A percentile compares a stretch with the other conserved stretches of the same genome.
phyloP scores from a whole-genome alignment of 345 rosid genomes.

The Carallia pectinifolia region DNA sequence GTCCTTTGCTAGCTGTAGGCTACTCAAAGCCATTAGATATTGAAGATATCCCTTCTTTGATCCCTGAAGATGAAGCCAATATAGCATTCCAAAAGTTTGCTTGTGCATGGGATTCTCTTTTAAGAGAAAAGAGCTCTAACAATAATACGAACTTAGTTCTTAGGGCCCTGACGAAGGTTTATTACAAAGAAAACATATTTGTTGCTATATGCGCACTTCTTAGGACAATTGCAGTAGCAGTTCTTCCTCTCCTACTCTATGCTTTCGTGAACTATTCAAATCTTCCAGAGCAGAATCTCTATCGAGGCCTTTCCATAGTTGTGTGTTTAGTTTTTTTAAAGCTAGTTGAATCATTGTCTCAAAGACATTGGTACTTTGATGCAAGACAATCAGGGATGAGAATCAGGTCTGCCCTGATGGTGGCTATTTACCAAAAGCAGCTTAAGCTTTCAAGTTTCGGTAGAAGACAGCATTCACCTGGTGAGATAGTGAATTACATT shows the following conservation, averaged over 20 bases:
- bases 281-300: slow-evolving; percentile 26
- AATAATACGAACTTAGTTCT: slow-evolving; percentile 10
- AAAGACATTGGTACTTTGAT: slow-evolving; percentile 50
- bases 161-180: slow-evolving; percentile 9
- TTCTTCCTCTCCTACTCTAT: slow-evolving; percentile 31
- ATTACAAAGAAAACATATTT: slow-evolving; percentile 18
- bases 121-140: not conserved
- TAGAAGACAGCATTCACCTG: slow-evolving; percentile 51
- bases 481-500: slow-evolving; percentile 63
- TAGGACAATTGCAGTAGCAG: slow-evolving; percentile 22
- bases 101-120: slow-evolving; percentile 6
- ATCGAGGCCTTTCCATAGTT: slow-evolving; percentile 50
- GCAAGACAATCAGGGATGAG: slow-evolving; percentile 40
- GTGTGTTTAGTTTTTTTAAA: slow-evolving; percentile 46
- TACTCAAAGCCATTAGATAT: slow-evolving; percentile 22
- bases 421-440: slow-evolving; percentile 52
- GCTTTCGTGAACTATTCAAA: slow-evolving; percentile 51
- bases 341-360: slow-evolving; percentile 49
- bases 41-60: slow-evolving; percentile 31
- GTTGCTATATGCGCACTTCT: slow-evolving; percentile 25
- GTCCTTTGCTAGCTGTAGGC: slow-evolving; percentile 27
- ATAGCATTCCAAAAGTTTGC: slow-evolving; percentile 22
- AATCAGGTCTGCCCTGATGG: slow-evolving; percentile 40
- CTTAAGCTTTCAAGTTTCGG: slow-evolving; percentile 48
- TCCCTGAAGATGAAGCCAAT: slow-evolving; percentile 23